Base-by-base conservation (phyloP, 176 grass and related monocot species). In the Calamus simplicifolius region DNA sequence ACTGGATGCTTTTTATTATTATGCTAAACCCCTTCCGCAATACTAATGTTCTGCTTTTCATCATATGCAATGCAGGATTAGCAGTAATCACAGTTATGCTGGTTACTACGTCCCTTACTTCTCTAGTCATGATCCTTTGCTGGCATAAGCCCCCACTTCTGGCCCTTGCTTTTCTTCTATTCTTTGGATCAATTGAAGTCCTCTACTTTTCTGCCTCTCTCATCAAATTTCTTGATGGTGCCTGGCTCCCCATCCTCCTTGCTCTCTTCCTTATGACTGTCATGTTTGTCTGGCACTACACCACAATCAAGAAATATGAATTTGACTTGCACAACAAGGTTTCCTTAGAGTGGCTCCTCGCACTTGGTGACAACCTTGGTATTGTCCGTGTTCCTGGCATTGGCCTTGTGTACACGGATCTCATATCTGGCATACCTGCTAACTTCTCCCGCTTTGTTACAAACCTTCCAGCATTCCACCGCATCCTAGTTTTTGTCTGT, bases 61-160 rank as follows among this genome's bases (percentile, higher is more conserved):
- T 19, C 10, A 58, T 18, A 16, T 38, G 12, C 57, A 66, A 26
- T 72, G 64, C 80, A 98, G 93, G 93, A 16, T 49, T 98, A 3
- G 93, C 93, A 19, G 93, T 98, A 60, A 98, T 98, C 71, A 90
- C 93, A 0, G 93, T 98, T 56, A 98, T 98, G 93, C 81, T 98
- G 30, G 93, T 98, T 4, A 98, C 93, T 14, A 98, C 93, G 25
- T 85, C 80, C 77, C 84, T 98, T 1, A 98, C 84, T 28, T 88
- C 93, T 19, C 67, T 98, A 48, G 93, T 88, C 3, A 98, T 98
- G 74, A 78, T 91, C 48, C 73, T 98, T 61, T 98, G 93, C 76
- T 98, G 93, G 93, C 81, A 76, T 50, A 78, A 79, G 54, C 70
- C 84, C 8, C 84, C 93, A 12, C 21, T 92, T 12, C 48, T 98